phyloP scores from a whole-genome alignment of 768 basidiomycete species.

The Mycena capillaripes region DNA sequence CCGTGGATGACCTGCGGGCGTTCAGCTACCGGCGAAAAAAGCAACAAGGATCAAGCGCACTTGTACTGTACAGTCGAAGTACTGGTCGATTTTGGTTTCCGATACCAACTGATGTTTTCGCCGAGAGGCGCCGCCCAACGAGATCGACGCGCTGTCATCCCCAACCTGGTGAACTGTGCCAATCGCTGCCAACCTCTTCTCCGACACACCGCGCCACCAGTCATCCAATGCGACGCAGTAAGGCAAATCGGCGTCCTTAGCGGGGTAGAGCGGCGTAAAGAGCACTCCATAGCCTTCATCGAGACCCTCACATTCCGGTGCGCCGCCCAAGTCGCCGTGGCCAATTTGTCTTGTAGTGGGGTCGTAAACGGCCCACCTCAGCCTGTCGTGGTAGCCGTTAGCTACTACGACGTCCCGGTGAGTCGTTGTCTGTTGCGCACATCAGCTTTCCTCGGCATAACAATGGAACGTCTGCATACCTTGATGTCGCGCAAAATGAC shows the following conservation, averaged over 20 bases:
- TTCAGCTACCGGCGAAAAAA: background rate
- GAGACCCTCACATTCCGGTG: constrained; percentile 52
- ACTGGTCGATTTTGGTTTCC: constrained; percentile 63
- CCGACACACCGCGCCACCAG: constrained; percentile 63
- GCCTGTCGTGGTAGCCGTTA: constrained; percentile 57
- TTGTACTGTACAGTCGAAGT: constrained; percentile 76
- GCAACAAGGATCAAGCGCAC: constrained; percentile 47
- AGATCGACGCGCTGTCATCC: background rate
- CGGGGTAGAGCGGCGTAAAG: constrained; percentile 62
- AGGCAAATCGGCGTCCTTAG: constrained; percentile 52
- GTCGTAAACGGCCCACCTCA: constrained; percentile 71
- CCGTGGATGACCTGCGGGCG: constrained; percentile 63
- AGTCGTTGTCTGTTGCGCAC: background rate
- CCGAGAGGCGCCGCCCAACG: background rate
- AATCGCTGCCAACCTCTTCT: constrained; percentile 35
- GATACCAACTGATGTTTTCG: constrained; percentile 64
- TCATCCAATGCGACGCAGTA: constrained; percentile 60
- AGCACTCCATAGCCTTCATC: constrained; percentile 53
- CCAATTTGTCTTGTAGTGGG: constrained; percentile 51
- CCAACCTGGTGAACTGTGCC: constrained; percentile 41
- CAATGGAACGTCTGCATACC: constrained; percentile 48
- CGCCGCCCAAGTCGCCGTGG: constrained; percentile 53
- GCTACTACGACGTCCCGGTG: constrained; percentile 48
- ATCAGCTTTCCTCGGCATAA: constrained; percentile 1
- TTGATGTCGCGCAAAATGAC: constrained; percentile 65